Evolutionary conservation across 768 basidiomycete species (phyloP).

Genomic region (Hygrocybe coccinea): DNA sequence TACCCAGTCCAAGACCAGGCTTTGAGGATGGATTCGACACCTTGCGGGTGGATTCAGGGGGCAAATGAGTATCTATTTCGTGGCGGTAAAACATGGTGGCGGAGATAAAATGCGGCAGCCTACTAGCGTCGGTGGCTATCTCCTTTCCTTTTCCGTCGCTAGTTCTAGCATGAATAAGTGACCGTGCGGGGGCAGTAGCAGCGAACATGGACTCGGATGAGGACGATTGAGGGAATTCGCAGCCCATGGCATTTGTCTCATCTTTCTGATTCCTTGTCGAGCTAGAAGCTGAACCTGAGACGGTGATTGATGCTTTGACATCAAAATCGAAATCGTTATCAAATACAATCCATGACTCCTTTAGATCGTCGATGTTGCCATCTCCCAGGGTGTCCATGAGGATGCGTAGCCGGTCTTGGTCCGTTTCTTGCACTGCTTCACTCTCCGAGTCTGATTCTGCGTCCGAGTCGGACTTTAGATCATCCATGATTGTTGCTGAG

Average conservation of each 20-base stretch:
- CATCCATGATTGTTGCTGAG: constrained; percentile 4
- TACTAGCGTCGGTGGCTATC: neutral
- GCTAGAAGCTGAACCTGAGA: neutral
- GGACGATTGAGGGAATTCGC: neutral
- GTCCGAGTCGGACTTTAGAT: constrained; percentile 9
- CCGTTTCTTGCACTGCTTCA: constrained; percentile 13
- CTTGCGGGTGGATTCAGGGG: neutral
- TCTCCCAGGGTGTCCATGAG: constrained; percentile 1
- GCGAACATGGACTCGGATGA: neutral
- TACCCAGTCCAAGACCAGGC: constrained; percentile 22
- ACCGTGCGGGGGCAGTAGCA: neutral
- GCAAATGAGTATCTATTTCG: neutral
- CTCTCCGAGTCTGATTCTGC: constrained; percentile 26
- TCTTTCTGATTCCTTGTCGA: neutral
- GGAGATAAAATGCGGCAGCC: neutral
- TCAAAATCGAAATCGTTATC: constrained; percentile 6
- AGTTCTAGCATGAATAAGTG: neutral
- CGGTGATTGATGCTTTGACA: neutral
- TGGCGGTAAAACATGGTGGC: neutral
- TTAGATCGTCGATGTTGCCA: neutral
- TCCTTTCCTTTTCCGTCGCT: neutral
- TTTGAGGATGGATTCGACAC: neutral
- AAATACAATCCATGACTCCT: constrained; percentile 4
- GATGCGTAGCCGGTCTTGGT: constrained; percentile 8
- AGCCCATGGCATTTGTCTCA: neutral